Percentiles rank a stretch among this genome's conserved stretches.
Evolutionary conservation across 1,139 yeast genomes (phyloP).

Genomic region (Kodamaea sp.): DNA sequence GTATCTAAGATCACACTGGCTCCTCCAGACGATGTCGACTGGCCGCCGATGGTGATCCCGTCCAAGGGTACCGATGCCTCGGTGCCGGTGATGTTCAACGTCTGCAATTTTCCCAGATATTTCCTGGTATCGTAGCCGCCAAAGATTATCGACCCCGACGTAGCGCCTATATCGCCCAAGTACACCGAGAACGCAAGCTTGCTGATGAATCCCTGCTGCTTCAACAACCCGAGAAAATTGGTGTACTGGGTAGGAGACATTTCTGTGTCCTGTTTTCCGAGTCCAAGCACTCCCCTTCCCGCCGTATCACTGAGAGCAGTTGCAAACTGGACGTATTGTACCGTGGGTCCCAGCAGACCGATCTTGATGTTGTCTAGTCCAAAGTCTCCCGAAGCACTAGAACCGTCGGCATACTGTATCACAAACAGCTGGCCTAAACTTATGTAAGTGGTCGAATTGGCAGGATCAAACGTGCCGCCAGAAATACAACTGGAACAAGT

Average conservation of each 20-base stretch:
- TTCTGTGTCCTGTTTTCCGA: background rate
- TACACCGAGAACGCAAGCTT: constrained; percentile 23
- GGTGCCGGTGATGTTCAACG: background rate
- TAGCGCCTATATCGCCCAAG: constrained; percentile 14
- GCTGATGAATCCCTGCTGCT: constrained; percentile 16
- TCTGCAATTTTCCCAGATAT: constrained; percentile 16
- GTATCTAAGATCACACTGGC: background rate
- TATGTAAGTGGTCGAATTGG: background rate
- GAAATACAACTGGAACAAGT: background rate
- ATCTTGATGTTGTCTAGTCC: background rate
- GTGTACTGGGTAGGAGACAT: background rate
- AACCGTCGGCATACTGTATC: background rate
- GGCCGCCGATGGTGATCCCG: background rate
- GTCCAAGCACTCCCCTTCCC: background rate
- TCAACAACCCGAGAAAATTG: background rate
- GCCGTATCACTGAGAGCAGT: background rate
- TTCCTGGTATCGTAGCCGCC: constrained; percentile 22
- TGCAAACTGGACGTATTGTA: background rate
- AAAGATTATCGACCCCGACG: constrained; percentile 17
- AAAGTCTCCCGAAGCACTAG: background rate
- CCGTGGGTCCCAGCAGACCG: background rate
- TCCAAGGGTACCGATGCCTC: background rate
- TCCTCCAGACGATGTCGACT: background rate
- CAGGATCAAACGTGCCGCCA: background rate
- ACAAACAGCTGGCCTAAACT: background rate